A percentile compares a stretch with the other conserved stretches of the same genome.
Evolutionary conservation across 2,329 filamentous ascomycete genomes (phyloP).

Genomic region (Hypoxylon sp.): DNA sequence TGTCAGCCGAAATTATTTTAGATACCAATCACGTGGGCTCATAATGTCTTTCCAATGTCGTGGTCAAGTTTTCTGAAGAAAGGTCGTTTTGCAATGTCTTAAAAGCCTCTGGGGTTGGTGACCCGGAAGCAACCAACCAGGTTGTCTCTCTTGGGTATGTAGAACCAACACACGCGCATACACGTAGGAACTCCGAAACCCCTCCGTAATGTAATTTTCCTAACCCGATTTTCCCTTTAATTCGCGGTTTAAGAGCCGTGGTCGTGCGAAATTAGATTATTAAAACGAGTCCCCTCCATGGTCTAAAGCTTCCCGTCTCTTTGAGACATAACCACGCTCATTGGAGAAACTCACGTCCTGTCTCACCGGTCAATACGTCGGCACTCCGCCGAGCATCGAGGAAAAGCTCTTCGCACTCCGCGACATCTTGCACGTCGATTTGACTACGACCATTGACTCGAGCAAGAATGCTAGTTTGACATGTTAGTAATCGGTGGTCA

Average conservation of each 20-base stretch:
- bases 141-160: slow-evolving; percentile 31
- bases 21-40: slow-evolving; percentile 40
- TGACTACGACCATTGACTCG: slow-evolving; percentile 84
- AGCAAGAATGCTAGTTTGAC: slow-evolving; percentile 79
- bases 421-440: slow-evolving; percentile 83
- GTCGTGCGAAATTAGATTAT: slow-evolving; percentile 50
- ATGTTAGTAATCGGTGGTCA: slow-evolving; percentile 51
- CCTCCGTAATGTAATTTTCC: slow-evolving; percentile 44
- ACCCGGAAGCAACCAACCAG: slow-evolving; percentile 43
- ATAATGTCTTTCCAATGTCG: slow-evolving; percentile 37
- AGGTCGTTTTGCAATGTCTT: slow-evolving; percentile 43
- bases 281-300: slow-evolving; percentile 44
- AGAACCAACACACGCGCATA: slow-evolving; percentile 36
- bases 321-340: slow-evolving; percentile 56
- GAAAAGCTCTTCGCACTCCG: slow-evolving; percentile 87
- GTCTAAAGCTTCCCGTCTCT: slow-evolving; percentile 44
- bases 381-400: slow-evolving; percentile 86
- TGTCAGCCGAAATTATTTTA: slow-evolving; percentile 56
- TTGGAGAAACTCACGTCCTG: slow-evolving; percentile 75
- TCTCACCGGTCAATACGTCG: slow-evolving; percentile 74
- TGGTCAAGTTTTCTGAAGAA: slow-evolving; percentile 26
- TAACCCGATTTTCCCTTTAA: slow-evolving; percentile 34
- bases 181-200: slow-evolving; percentile 48
- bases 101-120: slow-evolving; percentile 39
- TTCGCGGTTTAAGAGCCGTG: slow-evolving; percentile 30